Evolutionary conservation across 768 basidiomycete species (phyloP), one percentile per base, ranked within the genome.

Genomic region (Mrakia blollopis): DNA sequence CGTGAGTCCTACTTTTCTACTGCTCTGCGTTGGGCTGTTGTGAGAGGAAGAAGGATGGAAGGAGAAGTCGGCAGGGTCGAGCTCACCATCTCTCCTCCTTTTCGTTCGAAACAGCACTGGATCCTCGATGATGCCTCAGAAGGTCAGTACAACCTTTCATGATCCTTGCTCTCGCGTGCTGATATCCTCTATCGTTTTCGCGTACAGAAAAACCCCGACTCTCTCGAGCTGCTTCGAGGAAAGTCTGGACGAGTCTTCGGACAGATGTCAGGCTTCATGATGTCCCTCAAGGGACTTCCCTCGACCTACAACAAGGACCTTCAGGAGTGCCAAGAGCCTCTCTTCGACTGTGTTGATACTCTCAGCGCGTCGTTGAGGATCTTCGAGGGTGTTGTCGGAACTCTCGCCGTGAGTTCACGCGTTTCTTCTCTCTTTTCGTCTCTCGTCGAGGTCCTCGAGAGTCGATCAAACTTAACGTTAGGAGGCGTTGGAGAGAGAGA

Each of bases 301-400:
- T 97, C 96, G 28, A 99, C 97, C 13, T 99, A 99, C 86, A 98
- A 99, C 87, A 99, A 99, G 84, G 97, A 99, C 85, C 86, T 99
- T 63, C 97, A 98, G 84, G 97, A 99, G 84, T 94, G 96, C 84
- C 98, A 99, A 84, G 97, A 99, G 81, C 95, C 97, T 2, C 85
- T 99, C 74, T 98, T 98, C 79, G 97, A 99, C 82, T 86, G 91
- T 14, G 91, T 96, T 21, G 93, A 95, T 82, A 98, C 92, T 54
- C 83, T 97, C 60, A 89, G 90, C 23, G 92, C 93, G 28, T 95
- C 90, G 41, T 87, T 98, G 80, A 89, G 91, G 82, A 98, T 99
- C 80, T 90, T 94, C 1, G 93, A 97, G 83, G 97, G 97, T 32
- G 96, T 98, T 67, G 87, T 99, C 79, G 89, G 92, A 25, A 97